Evolutionary conservation across 768 basidiomycete genomes (phyloP).

Genomic region (Russula virescens): DNA sequence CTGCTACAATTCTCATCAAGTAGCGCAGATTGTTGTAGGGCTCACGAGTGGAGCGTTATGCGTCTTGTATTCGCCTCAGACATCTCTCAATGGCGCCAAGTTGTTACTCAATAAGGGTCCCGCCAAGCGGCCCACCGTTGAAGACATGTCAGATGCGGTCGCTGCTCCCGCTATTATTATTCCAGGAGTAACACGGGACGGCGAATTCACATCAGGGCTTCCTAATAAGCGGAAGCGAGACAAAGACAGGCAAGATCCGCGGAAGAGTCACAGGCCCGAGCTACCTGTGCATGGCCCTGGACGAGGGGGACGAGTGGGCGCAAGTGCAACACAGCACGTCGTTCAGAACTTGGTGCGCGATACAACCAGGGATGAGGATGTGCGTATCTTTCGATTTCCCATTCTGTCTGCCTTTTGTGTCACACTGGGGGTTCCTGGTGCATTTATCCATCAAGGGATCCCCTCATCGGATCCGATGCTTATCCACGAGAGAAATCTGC

Average conservation of each 20-base stretch:
- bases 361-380: conserved; percentile 88
- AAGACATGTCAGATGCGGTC: conserved; percentile 84
- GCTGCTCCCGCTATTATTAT: conserved; percentile 86
- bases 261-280: conserved; percentile 89
- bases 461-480: conserved; percentile 6
- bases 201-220: conserved; percentile 53
- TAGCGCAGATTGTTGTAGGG: conserved; percentile 72
- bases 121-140: conserved; percentile 70
- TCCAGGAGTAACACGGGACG: conserved; percentile 83
- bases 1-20: conserved; percentile 4
- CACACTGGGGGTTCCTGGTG: conserved; percentile 19
- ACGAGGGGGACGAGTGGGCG: conserved; percentile 89
- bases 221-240: conserved; percentile 80
- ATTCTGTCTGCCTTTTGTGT: conserved; percentile 21
- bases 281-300: conserved; percentile 92
- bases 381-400: conserved; percentile 46
- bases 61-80: conserved; percentile 87
- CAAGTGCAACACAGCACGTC: conserved; percentile 94
- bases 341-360: conserved; percentile 93
- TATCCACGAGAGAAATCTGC: neutral
- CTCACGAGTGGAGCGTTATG: conserved; percentile 83
- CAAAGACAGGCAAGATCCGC: conserved; percentile 80
- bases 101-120: conserved; percentile 84
- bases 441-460: neutral
- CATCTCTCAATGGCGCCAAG: conserved; percentile 90